Evolutionary conservation across 1,139 yeast species (phyloP), one percentile per base, ranked within the genome.

Genomic region (Torulaspora globosa): DNA sequence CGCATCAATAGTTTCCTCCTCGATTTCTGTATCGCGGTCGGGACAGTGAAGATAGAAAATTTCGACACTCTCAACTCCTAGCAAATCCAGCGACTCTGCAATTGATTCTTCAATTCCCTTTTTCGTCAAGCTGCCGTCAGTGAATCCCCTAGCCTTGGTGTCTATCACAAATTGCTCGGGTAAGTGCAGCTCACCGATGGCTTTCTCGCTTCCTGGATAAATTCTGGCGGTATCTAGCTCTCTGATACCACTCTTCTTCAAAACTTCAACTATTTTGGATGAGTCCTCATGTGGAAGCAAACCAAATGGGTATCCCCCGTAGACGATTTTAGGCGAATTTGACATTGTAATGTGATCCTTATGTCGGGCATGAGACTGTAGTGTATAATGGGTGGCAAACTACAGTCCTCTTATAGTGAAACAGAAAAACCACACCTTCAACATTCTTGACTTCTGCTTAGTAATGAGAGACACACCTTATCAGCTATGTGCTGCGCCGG

Each of bases 11-110:
- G 62, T 53, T n/a, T n/a, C n/a, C 16, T 60, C 67, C 49, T 67
- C 71, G 40, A 70, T 52, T 3, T 69, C 67, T 1, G 56, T 51
- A n/a, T 38, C 36, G 8, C 53, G 49, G 36, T 59, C 63, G 8
- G 63, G 63, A 18, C 53, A 43, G 41, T 58, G 62, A 32, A 58
- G 47, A 34, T 49, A 57, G 42, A 43, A 56, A 12, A 47, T 53
- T n/a, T 54, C 56, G 3, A 56, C 57, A 26, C 36, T 42, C 19
- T 44, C 46, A 11, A 49, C 48, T n/a, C 48, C 39, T 28, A 58
- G 42, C 29, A 45, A 46, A 8, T 39, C 33, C 26, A 55, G 48
- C 11, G 56, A 50, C 29, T 44, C 49, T 30, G 41, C 43, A 33
- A 55, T 48, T 16, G 51, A 48, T 31, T 46, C 48, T 10, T 41